Percentiles rank a stretch among this genome's conserved stretches.
Conservation (phyloP, 805 yeast genomes). For the Yamadazyma sp. region DNA sequence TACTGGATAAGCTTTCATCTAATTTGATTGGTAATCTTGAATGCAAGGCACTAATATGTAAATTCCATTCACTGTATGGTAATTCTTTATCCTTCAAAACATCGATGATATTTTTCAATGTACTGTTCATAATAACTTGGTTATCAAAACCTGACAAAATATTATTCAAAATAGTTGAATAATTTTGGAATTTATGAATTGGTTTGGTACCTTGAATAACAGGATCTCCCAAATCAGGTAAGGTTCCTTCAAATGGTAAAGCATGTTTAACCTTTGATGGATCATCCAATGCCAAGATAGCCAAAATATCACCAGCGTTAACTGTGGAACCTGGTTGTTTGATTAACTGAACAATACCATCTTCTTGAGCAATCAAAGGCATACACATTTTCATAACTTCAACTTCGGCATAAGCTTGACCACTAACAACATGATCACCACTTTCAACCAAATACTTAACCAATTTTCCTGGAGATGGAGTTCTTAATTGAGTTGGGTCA, state of each 20-base stretch:
- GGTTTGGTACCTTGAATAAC: slow-evolving; percentile 80
- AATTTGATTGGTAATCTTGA: slow-evolving; percentile 80
- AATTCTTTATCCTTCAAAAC: slow-evolving; percentile 75
- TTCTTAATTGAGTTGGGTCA: slow-evolving; percentile 97
- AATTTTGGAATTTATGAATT: slow-evolving; percentile 63
- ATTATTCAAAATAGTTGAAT: slow-evolving; percentile 62
- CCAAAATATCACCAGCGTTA: slow-evolving; percentile 94
- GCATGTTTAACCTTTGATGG: slow-evolving; percentile 98
- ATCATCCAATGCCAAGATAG: slow-evolving; percentile 90
- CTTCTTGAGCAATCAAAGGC: slow-evolving; percentile 93
- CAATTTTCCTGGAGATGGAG: slow-evolving; percentile 98
- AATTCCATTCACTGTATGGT: slow-evolving; percentile 91
- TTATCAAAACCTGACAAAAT: slow-evolving; percentile 91
- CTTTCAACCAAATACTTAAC: slow-evolving; percentile 90
- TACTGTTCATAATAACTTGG: slow-evolving; percentile 87
- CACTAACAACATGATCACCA: slow-evolving; percentile 89
- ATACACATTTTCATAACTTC: slow-evolving; percentile 99
- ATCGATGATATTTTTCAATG: slow-evolving; percentile 68
- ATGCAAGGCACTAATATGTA: slow-evolving; percentile 85
- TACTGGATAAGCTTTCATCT: slow-evolving; percentile 60
- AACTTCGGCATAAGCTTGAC: slow-evolving; percentile 96
- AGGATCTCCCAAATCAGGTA: slow-evolving; percentile 87
- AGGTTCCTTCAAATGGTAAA: slow-evolving; percentile 87
- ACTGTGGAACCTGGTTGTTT: slow-evolving; percentile 99
- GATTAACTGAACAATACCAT: slow-evolving; percentile 86